These are phyloP conservation scores for Pseudocercospora cruenta DNA, from an alignment of 2,329 filamentous ascomycete species.

Conservation along the genomic window DNA sequence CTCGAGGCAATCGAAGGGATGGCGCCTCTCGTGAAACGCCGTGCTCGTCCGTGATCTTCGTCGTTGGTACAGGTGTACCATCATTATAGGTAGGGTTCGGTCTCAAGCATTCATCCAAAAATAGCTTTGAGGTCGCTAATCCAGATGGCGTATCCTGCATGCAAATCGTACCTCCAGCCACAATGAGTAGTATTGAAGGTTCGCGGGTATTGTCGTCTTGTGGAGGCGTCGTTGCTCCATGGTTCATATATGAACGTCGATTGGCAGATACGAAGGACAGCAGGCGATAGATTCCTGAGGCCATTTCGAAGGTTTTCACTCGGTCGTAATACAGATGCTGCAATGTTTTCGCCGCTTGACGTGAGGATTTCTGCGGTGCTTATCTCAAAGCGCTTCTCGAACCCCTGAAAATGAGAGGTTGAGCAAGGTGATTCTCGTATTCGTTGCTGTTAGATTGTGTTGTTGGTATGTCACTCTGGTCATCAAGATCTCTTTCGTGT, in stretches of 20 bases:
- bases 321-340: not conserved
- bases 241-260: constrained; percentile 18
- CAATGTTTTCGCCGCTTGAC: not conserved
- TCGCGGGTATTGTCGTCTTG: constrained; percentile 21
- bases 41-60: constrained; percentile 31
- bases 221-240: constrained; percentile 5
- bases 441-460: not conserved
- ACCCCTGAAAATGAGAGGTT: not conserved
- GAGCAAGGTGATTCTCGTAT: not conserved
- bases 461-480: not conserved
- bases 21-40: constrained; percentile 49
- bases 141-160: constrained; percentile 83
- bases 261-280: constrained; percentile 31
- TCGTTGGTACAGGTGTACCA: constrained; percentile 53
- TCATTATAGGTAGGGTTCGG: constrained; percentile 87
- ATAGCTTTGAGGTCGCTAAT: constrained; percentile 72
- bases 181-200: constrained; percentile 74
- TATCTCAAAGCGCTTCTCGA: not conserved
- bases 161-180: constrained; percentile 87
- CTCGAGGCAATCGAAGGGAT: constrained; percentile 77
- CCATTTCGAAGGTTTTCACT: constrained; percentile 12
- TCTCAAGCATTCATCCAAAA: constrained; percentile 80
- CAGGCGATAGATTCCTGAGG: constrained; percentile 30
- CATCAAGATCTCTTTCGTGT: not conserved
- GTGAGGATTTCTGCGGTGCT: not conserved